A percentile compares a stretch with the other conserved stretches of the same genome.
Conservation (phyloP, 2,329 filamentous ascomycete genomes). For the Eurotiales sp. region DNA sequence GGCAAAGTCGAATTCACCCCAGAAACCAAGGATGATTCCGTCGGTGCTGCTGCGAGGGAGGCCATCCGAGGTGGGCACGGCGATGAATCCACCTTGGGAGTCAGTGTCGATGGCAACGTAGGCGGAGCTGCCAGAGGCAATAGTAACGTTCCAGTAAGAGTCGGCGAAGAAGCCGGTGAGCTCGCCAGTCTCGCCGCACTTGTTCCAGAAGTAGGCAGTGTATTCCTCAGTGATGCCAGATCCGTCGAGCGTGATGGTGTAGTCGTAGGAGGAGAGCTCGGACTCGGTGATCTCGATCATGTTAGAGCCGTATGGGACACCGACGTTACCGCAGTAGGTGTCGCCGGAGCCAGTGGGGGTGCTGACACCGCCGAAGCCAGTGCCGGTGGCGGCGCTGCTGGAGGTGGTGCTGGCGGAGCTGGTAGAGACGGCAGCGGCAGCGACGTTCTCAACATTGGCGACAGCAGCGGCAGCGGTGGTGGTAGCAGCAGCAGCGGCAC, state of each 20-base stretch:
- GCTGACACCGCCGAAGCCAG: conserved; percentile 31
- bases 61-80: conserved; percentile 20
- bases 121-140: conserved; percentile 28
- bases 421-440: conserved; percentile 17
- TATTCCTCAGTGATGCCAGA: conserved; percentile 26
- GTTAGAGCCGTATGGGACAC: conserved; percentile 39
- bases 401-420: conserved; percentile 10
- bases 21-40: conserved; percentile 36
- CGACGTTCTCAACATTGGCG: conserved; percentile 7
- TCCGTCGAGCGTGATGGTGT: conserved; percentile 33
- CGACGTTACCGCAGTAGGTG: conserved; percentile 34
- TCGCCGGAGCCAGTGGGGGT: conserved; percentile 18
- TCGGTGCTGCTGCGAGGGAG: conserved; percentile 24
- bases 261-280: conserved; percentile 32
- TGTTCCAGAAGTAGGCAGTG: conserved; percentile 41
- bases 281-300: conserved; percentile 33
- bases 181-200: conserved; percentile 28
- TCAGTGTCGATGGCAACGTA: conserved; percentile 38
- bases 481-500: conserved; percentile 14
- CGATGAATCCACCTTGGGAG: conserved; percentile 36
- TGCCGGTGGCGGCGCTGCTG: conserved; percentile 22
- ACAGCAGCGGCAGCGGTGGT: conserved; percentile 16
- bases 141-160: conserved; percentile 28
- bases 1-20: conserved; percentile 40
- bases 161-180: conserved; percentile 33